Base-by-base conservation (phyloP, 2,329 filamentous ascomycete species). In the Sporothrix schenckii region DNA sequence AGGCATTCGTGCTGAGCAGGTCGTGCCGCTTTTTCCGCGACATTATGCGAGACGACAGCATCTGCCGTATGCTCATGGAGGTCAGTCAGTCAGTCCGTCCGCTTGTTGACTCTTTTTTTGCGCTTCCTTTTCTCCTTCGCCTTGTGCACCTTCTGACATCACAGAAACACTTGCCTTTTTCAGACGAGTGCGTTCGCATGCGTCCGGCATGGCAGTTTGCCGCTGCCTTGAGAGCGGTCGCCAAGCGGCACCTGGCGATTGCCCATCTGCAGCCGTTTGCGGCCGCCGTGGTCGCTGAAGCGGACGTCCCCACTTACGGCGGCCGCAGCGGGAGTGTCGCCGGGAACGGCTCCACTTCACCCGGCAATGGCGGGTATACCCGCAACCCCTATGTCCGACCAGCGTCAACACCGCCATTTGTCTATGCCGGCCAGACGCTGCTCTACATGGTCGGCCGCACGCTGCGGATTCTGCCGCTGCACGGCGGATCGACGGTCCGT, bases 251-350 rank as follows among this genome's bases (percentile, higher is more conserved):
- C 68, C 79, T 85, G 67, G 88, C 91, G 27, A 81, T 91, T 63
- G 83, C 87, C 3, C 83, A 82, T 27, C 89, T 88, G 5, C 79
- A 83, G 44, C 91, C 91, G 0, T 92, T 87, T 76, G 83, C 86
- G 0, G 85, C 86, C 19, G 85, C 84, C 2, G 80, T 89, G 0
- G 76, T 92, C 44, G 90, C 85, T 3, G 81, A 87, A 68, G 89
- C 85, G 3, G 84, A 87, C 30, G 81, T 83, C 3, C 92, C 89
- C 77, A 77, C 88, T 1, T 63, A 61, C 63, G 27, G 19, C 6
- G 19, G 63, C 24, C 63, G 63, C 16, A 34, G 19, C 30, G 24
- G 27, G 27, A 52, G 27, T 52, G 24, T 7, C 41, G 66, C 21
- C 39, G 54, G 41, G 5, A 27, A 34, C 41, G 68, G 47, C 61